phyloP scores from a whole-genome alignment of 2,329 filamentous ascomycete species.

The Clonostachys rosea region DNA sequence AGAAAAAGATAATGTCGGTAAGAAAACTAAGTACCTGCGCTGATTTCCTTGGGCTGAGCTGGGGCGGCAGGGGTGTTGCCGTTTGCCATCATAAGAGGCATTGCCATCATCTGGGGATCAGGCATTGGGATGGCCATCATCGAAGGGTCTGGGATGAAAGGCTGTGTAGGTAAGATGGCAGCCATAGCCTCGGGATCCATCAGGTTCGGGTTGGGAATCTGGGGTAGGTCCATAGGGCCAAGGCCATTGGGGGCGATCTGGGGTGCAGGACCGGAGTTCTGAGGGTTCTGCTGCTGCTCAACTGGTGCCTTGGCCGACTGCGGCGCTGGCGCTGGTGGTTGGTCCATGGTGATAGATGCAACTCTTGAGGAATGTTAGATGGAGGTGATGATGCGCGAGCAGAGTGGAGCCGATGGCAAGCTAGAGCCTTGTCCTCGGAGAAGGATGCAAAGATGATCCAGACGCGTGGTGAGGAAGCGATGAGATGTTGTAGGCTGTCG shows the following conservation, averaged over 20 bases:
- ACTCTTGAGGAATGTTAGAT: too few species aligned
- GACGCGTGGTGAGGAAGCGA: too few species aligned
- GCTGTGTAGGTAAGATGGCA: constrained; percentile 12
- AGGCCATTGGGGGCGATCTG: constrained; percentile 4
- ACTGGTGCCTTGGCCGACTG: too few species aligned
- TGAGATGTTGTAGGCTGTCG: too few species aligned
- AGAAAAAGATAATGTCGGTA: not conserved
- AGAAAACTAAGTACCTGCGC: not conserved
- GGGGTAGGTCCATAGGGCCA: constrained; percentile 10
- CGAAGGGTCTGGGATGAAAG: constrained; percentile 15
- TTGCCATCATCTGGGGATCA: constrained; percentile 17
- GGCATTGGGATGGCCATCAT: constrained; percentile 14
- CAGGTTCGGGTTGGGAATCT: constrained; percentile 9
- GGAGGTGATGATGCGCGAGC: too few species aligned
- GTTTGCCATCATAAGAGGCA: constrained; percentile 22
- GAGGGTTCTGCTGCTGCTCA: constrained; percentile 4
- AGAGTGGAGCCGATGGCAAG: too few species aligned
- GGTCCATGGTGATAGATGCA: not conserved
- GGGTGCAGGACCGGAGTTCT: constrained; percentile 6
- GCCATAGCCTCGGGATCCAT: constrained; percentile 14
- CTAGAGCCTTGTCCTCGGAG: too few species aligned
- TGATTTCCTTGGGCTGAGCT: not conserved
- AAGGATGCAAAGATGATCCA: too few species aligned
- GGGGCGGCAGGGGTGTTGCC: constrained; percentile 10
- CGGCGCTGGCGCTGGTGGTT: not conserved